phyloP scores from a whole-genome alignment of 2,329 filamentous ascomycete genomes.

The Capronia americana region DNA sequence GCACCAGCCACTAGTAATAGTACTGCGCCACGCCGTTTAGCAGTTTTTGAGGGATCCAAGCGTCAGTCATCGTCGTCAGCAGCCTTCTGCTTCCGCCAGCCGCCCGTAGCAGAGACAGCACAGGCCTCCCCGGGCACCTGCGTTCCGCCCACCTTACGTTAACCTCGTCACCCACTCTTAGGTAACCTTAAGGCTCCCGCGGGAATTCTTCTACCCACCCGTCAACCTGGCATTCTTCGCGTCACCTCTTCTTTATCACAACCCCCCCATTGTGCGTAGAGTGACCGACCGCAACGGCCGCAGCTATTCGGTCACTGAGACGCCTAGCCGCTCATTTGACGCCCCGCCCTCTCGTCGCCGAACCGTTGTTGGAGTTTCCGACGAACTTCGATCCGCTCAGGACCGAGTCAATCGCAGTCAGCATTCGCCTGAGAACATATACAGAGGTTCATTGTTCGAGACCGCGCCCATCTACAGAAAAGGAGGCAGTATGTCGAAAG shows the following conservation, averaged over 20 bases:
- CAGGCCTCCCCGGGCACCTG: constrained; percentile 13
- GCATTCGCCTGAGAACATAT: constrained; percentile 27
- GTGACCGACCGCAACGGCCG: constrained; percentile 37
- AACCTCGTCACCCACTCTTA: constrained; percentile 23
- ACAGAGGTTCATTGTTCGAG: constrained; percentile 33
- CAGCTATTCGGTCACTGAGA: constrained; percentile 37
- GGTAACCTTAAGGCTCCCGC: constrained; percentile 25
- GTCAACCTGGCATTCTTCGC: constrained; percentile 39
- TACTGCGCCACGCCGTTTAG: constrained; percentile 29
- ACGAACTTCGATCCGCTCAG: constrained; percentile 28
- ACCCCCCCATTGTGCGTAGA: constrained; percentile 34
- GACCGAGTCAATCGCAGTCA: constrained; percentile 19
- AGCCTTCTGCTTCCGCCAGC: constrained; percentile 20
- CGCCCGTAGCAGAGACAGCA: constrained; percentile 16
- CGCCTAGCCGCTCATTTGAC: constrained; percentile 36
- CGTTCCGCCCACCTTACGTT: constrained; percentile 1
- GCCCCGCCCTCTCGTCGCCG: constrained; percentile 32
- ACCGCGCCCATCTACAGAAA: constrained; percentile 31
- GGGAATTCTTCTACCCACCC: constrained; percentile 21
- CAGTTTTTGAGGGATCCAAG: neutral
- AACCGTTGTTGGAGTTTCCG: constrained; percentile 33
- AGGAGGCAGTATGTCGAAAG: constrained; percentile 77
- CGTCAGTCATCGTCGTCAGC: constrained; percentile 20
- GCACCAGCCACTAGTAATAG: constrained; percentile 18
- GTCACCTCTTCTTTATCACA: constrained; percentile 36